Percentiles rank a stretch among this genome's conserved stretches.
Evolutionary conservation across 441 rosid species (phyloP).

Genomic region (Geranium incanum): DNA sequence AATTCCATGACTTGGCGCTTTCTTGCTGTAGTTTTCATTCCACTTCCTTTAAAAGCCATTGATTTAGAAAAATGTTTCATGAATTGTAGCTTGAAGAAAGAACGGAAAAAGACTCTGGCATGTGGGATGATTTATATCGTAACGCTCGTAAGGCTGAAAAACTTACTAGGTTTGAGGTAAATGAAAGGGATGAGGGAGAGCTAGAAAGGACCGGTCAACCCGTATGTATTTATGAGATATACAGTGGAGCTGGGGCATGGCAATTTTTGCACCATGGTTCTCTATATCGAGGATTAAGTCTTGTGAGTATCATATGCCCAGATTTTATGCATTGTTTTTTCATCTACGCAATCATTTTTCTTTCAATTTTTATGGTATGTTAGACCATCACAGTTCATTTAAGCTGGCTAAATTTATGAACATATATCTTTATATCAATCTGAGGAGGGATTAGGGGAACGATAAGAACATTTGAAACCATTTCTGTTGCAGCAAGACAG

Average conservation of each 20-base stretch:
- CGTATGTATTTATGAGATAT: slow-evolving; percentile 88
- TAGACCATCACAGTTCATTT: neutral
- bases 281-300: slow-evolving; percentile 86
- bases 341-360: neutral
- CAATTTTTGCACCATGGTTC: slow-evolving; percentile 98
- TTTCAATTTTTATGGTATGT: neutral
- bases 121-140: slow-evolving; percentile 88
- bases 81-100: slow-evolving; percentile 78
- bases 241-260: slow-evolving; percentile 89
- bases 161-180: slow-evolving; percentile 63
- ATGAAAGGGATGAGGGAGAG: slow-evolving; percentile 99
- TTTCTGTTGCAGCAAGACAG: slow-evolving; percentile 1
- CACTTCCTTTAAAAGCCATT: slow-evolving; percentile 19
- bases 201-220: slow-evolving; percentile 95
- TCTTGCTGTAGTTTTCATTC: slow-evolving; percentile 3
- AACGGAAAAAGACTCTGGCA: slow-evolving; percentile 57
- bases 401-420: neutral
- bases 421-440: slow-evolving; percentile 4
- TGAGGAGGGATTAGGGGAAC: neutral
- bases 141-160: slow-evolving; percentile 84
- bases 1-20: slow-evolving; percentile 10
- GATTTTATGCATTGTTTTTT: slow-evolving; percentile 13
- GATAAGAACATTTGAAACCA: neutral
- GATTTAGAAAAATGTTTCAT: slow-evolving; percentile 22
- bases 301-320: slow-evolving; percentile 52